Percentiles rank a stretch among this genome's conserved stretches.
These are phyloP conservation scores for Hippophae rhamnoides DNA, from an alignment of 306 rosid species.

Conservation along the genomic window DNA sequence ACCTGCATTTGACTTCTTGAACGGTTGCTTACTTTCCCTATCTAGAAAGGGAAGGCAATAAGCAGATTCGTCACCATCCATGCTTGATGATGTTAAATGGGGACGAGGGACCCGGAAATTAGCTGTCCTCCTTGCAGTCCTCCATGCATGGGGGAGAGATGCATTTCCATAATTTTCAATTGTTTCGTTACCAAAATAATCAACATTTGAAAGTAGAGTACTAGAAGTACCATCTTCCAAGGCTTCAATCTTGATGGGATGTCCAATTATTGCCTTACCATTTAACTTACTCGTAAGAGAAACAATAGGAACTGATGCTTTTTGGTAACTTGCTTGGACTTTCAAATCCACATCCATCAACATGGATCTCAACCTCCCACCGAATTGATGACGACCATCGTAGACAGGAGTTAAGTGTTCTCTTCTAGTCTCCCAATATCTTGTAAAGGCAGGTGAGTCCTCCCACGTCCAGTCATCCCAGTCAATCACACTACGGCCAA, in stretches of 20 bases:
- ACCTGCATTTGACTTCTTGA: slow-evolving; percentile 44
- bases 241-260: slow-evolving; percentile 72
- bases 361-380: slow-evolving; percentile 48
- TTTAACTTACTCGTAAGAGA: slow-evolving; percentile 83
- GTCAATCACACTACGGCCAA: slow-evolving; percentile 32
- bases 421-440: slow-evolving; percentile 54
- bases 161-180: slow-evolving; percentile 51
- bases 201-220: slow-evolving; percentile 43
- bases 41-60: slow-evolving; percentile 34
- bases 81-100: slow-evolving; percentile 40
- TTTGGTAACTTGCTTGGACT: slow-evolving; percentile 80
- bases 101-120: slow-evolving; percentile 84
- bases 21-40: slow-evolving; percentile 44
- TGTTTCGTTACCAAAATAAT: slow-evolving; percentile 44
- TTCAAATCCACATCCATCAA: slow-evolving; percentile 74
- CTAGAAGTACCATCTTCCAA: slow-evolving; percentile 73
- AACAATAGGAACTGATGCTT: slow-evolving; percentile 81
- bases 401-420: slow-evolving; percentile 30
- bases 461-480: slow-evolving; percentile 71
- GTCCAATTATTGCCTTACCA: slow-evolving; percentile 86
- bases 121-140: slow-evolving; percentile 96
- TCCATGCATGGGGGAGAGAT: slow-evolving; percentile 85
- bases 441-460: slow-evolving; percentile 48
- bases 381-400: slow-evolving; percentile 32
- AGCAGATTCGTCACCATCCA: slow-evolving; percentile 45